Evolutionary conservation across 2,329 filamentous ascomycete genomes (phyloP).

Genomic region (Arthrinium phaeospermum): DNA sequence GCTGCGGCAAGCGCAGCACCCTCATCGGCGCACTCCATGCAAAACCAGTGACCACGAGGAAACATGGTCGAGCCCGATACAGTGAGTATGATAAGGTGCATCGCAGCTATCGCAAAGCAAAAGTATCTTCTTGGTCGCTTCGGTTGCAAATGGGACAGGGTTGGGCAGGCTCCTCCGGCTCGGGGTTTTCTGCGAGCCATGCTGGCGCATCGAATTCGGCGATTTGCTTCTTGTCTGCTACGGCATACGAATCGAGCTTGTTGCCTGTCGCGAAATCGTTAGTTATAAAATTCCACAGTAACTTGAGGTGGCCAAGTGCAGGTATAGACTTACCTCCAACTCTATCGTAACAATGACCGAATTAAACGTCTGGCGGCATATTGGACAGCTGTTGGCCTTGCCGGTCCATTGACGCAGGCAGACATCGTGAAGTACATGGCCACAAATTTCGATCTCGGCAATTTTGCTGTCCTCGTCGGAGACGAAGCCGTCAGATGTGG

Average conservation of each 20-base stretch:
- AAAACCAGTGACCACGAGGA: constrained; percentile 86
- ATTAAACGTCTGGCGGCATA: constrained; percentile 93
- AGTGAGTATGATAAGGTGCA: constrained; percentile 89
- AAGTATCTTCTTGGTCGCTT: constrained; percentile 79
- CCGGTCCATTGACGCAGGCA: constrained; percentile 95
- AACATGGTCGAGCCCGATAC: constrained; percentile 79
- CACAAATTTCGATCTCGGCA: constrained; percentile 74
- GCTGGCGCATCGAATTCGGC: constrained; percentile 84
- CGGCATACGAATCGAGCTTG: constrained; percentile 63
- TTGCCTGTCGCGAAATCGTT: constrained; percentile 51
- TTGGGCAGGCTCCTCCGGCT: constrained; percentile 71
- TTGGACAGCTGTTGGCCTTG: constrained; percentile 96
- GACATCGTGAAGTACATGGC: constrained; percentile 89
- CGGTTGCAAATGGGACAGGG: constrained; percentile 87
- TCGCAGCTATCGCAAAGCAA: constrained; percentile 93
- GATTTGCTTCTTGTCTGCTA: constrained; percentile 86
- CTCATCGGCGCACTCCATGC: constrained; percentile 71
- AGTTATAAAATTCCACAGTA: constrained; percentile 25
- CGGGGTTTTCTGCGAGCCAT: constrained; percentile 73
- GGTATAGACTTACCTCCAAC: constrained; percentile 71
- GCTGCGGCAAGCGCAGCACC: constrained; percentile 53
- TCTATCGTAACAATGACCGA: constrained; percentile 82
- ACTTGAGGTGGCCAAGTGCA: background rate
- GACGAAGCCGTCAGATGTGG: constrained; percentile 22
- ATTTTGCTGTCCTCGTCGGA: constrained; percentile 50